phyloP scores from a whole-genome alignment of 2,329 filamentous ascomycete species.

The Colletotrichum liaoningense region DNA sequence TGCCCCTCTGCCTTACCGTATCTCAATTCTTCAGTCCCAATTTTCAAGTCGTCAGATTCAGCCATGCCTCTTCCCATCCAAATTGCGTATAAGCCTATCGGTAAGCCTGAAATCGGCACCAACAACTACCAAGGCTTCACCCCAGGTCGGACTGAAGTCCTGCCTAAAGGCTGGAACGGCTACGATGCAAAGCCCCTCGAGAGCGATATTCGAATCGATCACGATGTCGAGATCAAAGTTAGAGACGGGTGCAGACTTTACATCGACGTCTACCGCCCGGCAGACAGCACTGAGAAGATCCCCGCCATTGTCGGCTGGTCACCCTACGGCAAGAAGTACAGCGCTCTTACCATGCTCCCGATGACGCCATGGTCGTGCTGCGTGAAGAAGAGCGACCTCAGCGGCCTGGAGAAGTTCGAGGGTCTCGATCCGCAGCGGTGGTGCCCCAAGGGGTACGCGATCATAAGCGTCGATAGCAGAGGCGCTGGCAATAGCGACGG shows the following conservation, averaged over 20 bases:
- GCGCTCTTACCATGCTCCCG: slow-evolving; percentile 51
- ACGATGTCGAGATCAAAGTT: slow-evolving; percentile 55
- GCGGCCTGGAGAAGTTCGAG: slow-evolving; percentile 42
- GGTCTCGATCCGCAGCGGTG: slow-evolving; percentile 42
- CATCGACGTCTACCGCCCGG: slow-evolving; percentile 57
- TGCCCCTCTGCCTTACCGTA: background rate
- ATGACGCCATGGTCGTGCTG: slow-evolving; percentile 39
- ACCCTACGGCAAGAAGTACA: slow-evolving; percentile 60
- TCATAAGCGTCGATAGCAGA: slow-evolving; percentile 48
- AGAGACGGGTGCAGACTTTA: slow-evolving; percentile 56
- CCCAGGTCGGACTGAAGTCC: slow-evolving; percentile 51
- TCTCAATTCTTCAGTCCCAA: background rate
- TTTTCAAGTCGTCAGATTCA: background rate
- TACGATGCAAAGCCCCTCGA: slow-evolving; percentile 47
- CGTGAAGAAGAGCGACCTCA: slow-evolving; percentile 36
- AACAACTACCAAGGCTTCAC: slow-evolving; percentile 42
- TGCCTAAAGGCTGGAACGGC: slow-evolving; percentile 50
- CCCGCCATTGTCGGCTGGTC: slow-evolving; percentile 58
- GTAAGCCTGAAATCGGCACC: slow-evolving; percentile 42
- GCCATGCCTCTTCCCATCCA: slow-evolving; percentile 34
- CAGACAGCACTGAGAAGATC: slow-evolving; percentile 47
- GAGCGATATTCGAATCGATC: slow-evolving; percentile 54
- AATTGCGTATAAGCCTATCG: slow-evolving; percentile 32
- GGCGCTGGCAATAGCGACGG: slow-evolving; percentile 44
- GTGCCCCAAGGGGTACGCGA: slow-evolving; percentile 46